phyloP scores from a whole-genome alignment of 2,329 filamentous ascomycete species.

The Calonectria fujianensis region DNA sequence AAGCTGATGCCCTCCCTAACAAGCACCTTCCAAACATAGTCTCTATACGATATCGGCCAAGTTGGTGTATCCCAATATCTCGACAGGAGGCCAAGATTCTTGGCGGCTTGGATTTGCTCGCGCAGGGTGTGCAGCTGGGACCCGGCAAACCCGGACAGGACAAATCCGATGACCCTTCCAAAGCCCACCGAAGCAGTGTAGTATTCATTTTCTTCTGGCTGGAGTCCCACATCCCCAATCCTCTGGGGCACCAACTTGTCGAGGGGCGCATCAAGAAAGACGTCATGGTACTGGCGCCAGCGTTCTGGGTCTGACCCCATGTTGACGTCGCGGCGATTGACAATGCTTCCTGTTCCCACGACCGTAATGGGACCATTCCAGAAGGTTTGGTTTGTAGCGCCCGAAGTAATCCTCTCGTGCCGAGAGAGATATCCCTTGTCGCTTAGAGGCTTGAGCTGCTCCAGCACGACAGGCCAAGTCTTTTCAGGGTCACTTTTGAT shows the following conservation, averaged over 20 bases:
- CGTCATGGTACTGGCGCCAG: slow-evolving; percentile 65
- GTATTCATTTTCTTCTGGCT: slow-evolving; percentile 68
- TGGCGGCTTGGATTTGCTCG: slow-evolving; percentile 68
- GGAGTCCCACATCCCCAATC: slow-evolving; percentile 27
- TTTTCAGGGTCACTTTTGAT: slow-evolving; percentile 71
- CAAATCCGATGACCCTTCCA: slow-evolving; percentile 68
- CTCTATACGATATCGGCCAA: slow-evolving; percentile 75
- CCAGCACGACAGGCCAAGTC: slow-evolving; percentile 53
- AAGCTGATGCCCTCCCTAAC: slow-evolving; percentile 74
- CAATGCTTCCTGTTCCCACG: slow-evolving; percentile 77
- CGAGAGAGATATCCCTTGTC: slow-evolving; percentile 73
- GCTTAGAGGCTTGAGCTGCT: slow-evolving; percentile 72
- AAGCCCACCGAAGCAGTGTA: slow-evolving; percentile 80
- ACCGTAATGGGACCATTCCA: slow-evolving; percentile 75
- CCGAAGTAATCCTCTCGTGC: slow-evolving; percentile 64
- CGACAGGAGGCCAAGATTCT: slow-evolving; percentile 71
- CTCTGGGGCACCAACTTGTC: slow-evolving; percentile 57
- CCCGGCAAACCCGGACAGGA: slow-evolving; percentile 60
- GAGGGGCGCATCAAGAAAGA: slow-evolving; percentile 80
- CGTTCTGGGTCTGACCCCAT: slow-evolving; percentile 36
- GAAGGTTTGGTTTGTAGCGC: slow-evolving; percentile 61
- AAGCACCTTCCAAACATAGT: slow-evolving; percentile 75
- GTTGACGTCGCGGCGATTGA: slow-evolving; percentile 47
- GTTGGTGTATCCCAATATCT: slow-evolving; percentile 77
- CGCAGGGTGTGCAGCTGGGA: slow-evolving; percentile 65